Evolutionary conservation across 768 basidiomycete genomes (phyloP).

Genomic region (Clitopilus passeckerianus): DNA sequence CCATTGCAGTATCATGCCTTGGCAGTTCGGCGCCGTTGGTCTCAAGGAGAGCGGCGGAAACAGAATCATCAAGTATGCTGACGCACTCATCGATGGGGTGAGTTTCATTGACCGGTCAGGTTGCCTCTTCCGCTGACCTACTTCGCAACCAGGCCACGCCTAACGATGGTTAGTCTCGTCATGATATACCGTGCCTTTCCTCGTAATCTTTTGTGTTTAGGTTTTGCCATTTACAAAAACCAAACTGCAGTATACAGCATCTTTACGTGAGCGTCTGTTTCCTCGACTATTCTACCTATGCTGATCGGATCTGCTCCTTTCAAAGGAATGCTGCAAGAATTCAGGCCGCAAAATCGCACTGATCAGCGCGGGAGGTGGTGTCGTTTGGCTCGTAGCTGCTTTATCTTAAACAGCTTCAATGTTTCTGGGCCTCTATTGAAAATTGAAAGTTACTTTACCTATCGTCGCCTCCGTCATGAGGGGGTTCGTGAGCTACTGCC

Average conservation of each 20-base stretch:
- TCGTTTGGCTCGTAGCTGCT: background rate
- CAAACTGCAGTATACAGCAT: conserved; percentile 46
- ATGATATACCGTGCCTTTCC: background rate
- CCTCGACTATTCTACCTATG: background rate
- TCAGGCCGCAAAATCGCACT: conserved; percentile 25
- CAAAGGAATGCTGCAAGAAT: conserved; percentile 5
- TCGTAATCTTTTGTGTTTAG: conserved; percentile 18
- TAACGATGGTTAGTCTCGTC: conserved; percentile 38
- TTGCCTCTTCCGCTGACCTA: background rate
- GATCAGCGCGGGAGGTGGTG: conserved; percentile 1
- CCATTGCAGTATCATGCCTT: conserved; percentile 44
- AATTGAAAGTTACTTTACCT: background rate
- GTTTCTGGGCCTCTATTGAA: background rate
- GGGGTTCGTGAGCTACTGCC: background rate
- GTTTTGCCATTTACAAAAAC: conserved; percentile 46
- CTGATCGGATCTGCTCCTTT: background rate
- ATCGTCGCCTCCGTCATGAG: background rate
- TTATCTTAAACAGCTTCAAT: background rate
- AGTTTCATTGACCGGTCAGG: conserved; percentile 5
- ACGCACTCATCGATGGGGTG: conserved; percentile 44
- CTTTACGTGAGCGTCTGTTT: conserved; percentile 34
- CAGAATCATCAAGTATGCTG: conserved; percentile 50
- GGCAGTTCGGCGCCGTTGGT: conserved; percentile 50
- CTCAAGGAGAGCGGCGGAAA: conserved; percentile 49
- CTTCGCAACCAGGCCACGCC: conserved; percentile 38